Base-by-base conservation (phyloP, 148 eudicot species). In the Camellia sinensis region DNA sequence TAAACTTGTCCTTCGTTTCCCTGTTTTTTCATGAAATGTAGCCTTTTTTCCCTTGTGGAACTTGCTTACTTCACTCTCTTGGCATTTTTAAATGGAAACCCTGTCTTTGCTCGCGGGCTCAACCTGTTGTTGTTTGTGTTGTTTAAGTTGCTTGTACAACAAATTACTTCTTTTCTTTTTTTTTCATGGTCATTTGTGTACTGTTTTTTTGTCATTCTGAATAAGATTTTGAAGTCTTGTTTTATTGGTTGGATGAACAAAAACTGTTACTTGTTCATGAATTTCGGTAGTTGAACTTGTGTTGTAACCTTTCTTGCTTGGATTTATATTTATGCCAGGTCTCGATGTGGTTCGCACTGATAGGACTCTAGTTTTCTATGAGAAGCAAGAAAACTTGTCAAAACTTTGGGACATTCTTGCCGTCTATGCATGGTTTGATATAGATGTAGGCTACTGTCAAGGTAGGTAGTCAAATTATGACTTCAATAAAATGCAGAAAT, bases 261-360 rank as follows among this genome's bases (percentile, higher is more conserved):
- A 48, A 48, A 48, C 52, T 29, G 52, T 48, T 46, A 46, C 5
- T 29, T 29, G n/a, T 18, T 62, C 68, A n/a, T 43, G 67, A 76
- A 4, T 76, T 61, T 60, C 0, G 53, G 41, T 61, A 4, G 37
- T 60, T 19, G 41, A 43, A 43, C 54, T 7, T 14, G 22, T 18
- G 11, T 29, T 77, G 22, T 48, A 77, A 65, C 60, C 56, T 29
- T 48, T 46, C 44, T 21, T 77, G 45, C 62, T 48, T 29, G 37
- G 37, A 29, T 29, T 29, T 7, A 46, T 82, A 19, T 83, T 80
- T 59, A 53, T 86, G 84, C 64, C 72, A 94, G 98, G 98, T 81
- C 97, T 94, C 6, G 98, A 94, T 66, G 98, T 94, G 77, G 86
- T 84, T 76, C 97, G 98, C 65, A 94, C 98, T 57, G 98, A 94